phyloP scores from a whole-genome alignment of 2,329 filamentous ascomycete genomes.

The Pseudogymnoascus sp. region DNA sequence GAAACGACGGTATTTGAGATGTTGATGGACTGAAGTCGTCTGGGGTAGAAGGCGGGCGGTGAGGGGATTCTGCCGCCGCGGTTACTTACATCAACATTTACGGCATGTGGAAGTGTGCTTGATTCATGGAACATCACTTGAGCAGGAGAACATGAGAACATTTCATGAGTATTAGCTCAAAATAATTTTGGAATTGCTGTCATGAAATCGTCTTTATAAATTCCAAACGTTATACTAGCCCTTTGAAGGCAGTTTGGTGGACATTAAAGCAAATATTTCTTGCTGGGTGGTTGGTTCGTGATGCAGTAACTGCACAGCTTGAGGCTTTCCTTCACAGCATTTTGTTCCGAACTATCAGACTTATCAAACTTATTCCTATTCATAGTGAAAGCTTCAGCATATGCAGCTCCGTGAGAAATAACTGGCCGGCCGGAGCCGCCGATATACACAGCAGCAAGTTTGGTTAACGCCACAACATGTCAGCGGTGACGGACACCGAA shows the following conservation, averaged over 20 bases:
- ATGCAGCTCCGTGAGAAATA: not conserved
- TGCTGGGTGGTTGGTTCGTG: not conserved
- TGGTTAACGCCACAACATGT: not conserved
- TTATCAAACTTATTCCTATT: not conserved
- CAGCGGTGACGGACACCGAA: not conserved
- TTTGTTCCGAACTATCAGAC: not conserved
- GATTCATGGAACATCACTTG: not conserved
- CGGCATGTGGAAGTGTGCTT: not conserved
- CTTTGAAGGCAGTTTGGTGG: not conserved
- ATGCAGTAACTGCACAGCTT: not conserved
- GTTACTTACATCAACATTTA: not conserved
- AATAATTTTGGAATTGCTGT: not conserved
- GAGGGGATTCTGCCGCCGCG: not conserved
- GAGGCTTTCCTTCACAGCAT: not conserved
- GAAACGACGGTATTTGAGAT: not conserved
- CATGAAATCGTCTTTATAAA: not conserved
- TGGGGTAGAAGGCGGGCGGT: not conserved
- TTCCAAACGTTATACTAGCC: not conserved
- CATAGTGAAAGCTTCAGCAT: not conserved
- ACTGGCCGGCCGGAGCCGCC: not conserved
- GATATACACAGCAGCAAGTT: not conserved
- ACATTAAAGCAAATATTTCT: not conserved
- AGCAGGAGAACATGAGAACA: not conserved
- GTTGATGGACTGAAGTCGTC: not conserved
- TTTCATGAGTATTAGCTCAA: not conserved